phyloP scores from a whole-genome alignment of 371 early-diverging fungal genomes.

The Circinella umbellata region DNA sequence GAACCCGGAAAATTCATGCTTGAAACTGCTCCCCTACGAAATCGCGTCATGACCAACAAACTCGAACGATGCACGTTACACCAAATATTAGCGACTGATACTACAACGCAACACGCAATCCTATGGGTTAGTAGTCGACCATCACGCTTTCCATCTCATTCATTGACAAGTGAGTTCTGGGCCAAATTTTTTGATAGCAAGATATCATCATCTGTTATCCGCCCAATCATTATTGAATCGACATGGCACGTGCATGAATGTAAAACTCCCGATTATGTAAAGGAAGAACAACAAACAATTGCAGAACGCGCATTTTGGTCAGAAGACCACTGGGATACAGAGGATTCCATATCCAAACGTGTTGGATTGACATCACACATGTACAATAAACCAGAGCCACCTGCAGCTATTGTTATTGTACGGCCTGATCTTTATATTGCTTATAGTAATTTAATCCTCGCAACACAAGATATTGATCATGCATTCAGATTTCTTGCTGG shows the following conservation, averaged over 20 bases:
- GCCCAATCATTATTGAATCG: conserved; percentile 18
- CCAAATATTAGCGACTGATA: conserved; percentile 9
- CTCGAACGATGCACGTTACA: conserved; percentile 17
- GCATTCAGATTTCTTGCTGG: conserved; percentile 12
- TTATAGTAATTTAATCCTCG: conserved; percentile 13
- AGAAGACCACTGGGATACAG: conserved; percentile 13
- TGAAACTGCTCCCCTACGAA: conserved; percentile 10
- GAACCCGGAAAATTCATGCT: conserved; percentile 16
- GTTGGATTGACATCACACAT: conserved; percentile 15
- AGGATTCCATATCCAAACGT: conserved; percentile 16
- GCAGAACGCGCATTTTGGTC: conserved; percentile 19
- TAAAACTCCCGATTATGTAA: not conserved
- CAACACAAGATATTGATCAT: conserved; percentile 19
- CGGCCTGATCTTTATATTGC: conserved; percentile 30
- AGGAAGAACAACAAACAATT: not conserved
- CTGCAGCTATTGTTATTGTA: conserved; percentile 24
- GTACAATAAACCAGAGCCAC: conserved; percentile 3
- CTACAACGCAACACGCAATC: conserved; percentile 6
- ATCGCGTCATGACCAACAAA: conserved; percentile 5
- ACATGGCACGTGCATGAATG: conserved; percentile 14
- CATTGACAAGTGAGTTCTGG: conserved; percentile 14
- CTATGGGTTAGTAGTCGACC: conserved; percentile 13
- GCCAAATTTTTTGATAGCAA: not conserved
- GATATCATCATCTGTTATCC: not conserved
- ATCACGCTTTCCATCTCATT: not conserved